Conservation (phyloP, 805 yeast genomes). For the Spencermartinsiella europaea region DNA sequence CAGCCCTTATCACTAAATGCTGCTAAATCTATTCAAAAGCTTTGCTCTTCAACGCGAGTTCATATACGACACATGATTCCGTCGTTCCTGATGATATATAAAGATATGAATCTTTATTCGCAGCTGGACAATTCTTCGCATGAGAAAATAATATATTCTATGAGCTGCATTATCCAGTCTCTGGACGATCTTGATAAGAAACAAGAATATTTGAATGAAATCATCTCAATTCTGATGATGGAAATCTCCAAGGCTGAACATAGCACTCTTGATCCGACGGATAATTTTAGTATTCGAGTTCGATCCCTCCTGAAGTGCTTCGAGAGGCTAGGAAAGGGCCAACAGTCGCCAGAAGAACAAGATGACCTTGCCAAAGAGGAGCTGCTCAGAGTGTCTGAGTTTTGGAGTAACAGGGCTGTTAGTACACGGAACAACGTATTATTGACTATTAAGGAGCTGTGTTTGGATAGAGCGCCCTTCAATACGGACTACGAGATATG, state of each 20-base stretch:
- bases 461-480: conserved; percentile 37
- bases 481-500: conserved; percentile 45
- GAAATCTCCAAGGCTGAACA: conserved; percentile 20
- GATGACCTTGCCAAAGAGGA: conserved; percentile 34
- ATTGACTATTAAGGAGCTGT: conserved; percentile 38
- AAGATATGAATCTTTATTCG: conserved; percentile 17
- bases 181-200: conserved; percentile 22
- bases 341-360: conserved; percentile 54
- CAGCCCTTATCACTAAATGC: conserved; percentile 35
- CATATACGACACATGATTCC: conserved; percentile 22
- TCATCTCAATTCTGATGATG: conserved; percentile 10
- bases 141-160: conserved; percentile 30
- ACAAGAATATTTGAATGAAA: conserved; percentile 31
- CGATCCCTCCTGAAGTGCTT: conserved; percentile 58
- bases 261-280: not conserved
- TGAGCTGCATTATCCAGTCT: conserved; percentile 30
- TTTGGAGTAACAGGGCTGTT: conserved; percentile 28
- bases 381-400: conserved; percentile 4
- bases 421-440: conserved; percentile 40
- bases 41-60: conserved; percentile 32
- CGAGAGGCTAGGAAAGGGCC: conserved; percentile 65
- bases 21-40: conserved; percentile 52
- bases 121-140: conserved; percentile 23
- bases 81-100: conserved; percentile 28
- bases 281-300: conserved; percentile 26